Conservation (phyloP, 208 protist genomes). For the Acanthamoeba royreba region DNA sequence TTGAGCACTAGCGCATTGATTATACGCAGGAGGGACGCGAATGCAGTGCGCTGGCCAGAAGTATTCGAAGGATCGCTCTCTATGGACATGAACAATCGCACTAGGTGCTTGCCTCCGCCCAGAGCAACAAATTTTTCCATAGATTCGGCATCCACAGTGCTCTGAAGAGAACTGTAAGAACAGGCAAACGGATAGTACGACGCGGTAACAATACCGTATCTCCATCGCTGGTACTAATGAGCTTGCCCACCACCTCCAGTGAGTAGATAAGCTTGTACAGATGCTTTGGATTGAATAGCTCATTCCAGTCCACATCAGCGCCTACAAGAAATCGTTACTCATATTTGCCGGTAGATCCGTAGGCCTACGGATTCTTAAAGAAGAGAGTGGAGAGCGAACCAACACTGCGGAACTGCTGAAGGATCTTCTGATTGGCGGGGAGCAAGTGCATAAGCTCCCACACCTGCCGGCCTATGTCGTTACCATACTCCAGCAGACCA, state of each 20-base stretch:
- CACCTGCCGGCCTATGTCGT: slow-evolving; percentile 54
- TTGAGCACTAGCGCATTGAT: not conserved
- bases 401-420: slow-evolving; percentile 41
- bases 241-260: slow-evolving; percentile 43
- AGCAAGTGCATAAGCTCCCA: slow-evolving; percentile 56
- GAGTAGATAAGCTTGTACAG: slow-evolving; percentile 62
- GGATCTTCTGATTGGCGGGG: slow-evolving; percentile 47
- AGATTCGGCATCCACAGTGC: not conserved
- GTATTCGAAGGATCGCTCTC: not conserved
- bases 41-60: not conserved
- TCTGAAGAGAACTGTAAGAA: not conserved
- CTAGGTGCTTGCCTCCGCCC: slow-evolving; percentile 4
- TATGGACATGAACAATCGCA: slow-evolving; percentile 29
- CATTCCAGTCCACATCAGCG: slow-evolving; percentile 5
- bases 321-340: not conserved
- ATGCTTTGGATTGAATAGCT: slow-evolving; percentile 47
- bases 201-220: not conserved
- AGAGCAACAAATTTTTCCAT: not conserved
- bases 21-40: not conserved
- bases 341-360: no score
- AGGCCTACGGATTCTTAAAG: not conserved
- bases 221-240: not conserved
- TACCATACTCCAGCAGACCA: slow-evolving; percentile 51
- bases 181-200: not conserved
- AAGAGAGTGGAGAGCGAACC: not conserved